Conservation (phyloP, 352 stramenopile species). For the Pythium oligandrum region DNA sequence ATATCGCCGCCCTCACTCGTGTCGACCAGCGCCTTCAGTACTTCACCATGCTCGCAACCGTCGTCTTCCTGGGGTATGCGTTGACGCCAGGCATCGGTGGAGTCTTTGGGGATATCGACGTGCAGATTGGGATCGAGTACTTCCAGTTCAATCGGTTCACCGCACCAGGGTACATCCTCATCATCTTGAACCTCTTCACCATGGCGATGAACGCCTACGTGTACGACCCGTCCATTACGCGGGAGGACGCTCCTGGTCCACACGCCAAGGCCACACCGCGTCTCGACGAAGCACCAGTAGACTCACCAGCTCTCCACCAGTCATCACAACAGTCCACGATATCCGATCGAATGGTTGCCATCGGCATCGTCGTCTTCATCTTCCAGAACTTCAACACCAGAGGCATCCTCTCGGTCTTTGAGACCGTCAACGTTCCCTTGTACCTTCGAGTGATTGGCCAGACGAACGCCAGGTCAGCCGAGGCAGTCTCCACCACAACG, state of each 20-base stretch:
- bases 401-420: slow-evolving; percentile 64
- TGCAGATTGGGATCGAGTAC: slow-evolving; percentile 26
- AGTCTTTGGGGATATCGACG: slow-evolving; percentile 37
- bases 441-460: slow-evolving; percentile 40
- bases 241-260: slow-evolving; percentile 29
- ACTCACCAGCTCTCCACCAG: no score
- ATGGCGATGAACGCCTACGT: slow-evolving; percentile 39
- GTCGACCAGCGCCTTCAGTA: slow-evolving; percentile 57
- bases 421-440: slow-evolving; percentile 64
- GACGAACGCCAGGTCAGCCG: slow-evolving; percentile 19
- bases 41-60: slow-evolving; percentile 60
- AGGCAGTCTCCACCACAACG: slow-evolving; percentile 19
- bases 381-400: slow-evolving; percentile 60
- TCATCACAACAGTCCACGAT: slow-evolving; percentile 8
- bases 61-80: slow-evolving; percentile 72
- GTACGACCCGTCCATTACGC: slow-evolving; percentile 42
- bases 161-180: slow-evolving; percentile 46
- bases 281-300: background rate
- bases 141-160: slow-evolving; percentile 62
- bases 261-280: background rate
- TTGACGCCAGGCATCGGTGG: slow-evolving; percentile 56
- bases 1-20: slow-evolving; percentile 56
- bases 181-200: slow-evolving; percentile 37
- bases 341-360: slow-evolving; percentile 26
- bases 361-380: slow-evolving; percentile 55